Evolutionary conservation across 768 basidiomycete genomes (phyloP).

Genomic region (Pholiota molesta): DNA sequence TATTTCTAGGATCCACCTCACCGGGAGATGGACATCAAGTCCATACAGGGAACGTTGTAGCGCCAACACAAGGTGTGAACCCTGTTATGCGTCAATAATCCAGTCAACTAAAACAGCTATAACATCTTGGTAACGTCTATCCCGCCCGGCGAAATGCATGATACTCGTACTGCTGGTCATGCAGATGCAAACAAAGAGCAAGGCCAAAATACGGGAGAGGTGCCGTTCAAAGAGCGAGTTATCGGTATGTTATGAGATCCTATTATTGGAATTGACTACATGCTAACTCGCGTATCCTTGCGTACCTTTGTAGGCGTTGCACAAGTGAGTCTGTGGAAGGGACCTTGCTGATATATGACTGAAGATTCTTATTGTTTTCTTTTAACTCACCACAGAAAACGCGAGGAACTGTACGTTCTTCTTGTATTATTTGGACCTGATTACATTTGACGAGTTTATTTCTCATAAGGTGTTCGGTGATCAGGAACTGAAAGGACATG

Average conservation of each 20-base stretch:
- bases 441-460: neutral
- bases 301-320: conserved; percentile 30
- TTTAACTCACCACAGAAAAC: conserved; percentile 35
- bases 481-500: conserved; percentile 53
- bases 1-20: conserved; percentile 31
- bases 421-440: neutral
- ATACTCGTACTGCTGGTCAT: too few species aligned
- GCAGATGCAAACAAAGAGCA: neutral
- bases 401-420: conserved; percentile 41
- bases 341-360: neutral
- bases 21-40: conserved; percentile 39
- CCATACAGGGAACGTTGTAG: conserved; percentile 15
- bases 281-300: neutral
- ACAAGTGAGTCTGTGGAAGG: conserved; percentile 27
- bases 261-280: neutral
- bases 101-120: too few species aligned
- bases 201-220: conserved; percentile 22
- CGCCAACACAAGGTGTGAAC: neutral
- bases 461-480: conserved; percentile 36
- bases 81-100: too few species aligned
- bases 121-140: too few species aligned
- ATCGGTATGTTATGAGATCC: conserved; percentile 42
- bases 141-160: too few species aligned
- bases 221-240: conserved; percentile 62
- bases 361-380: neutral